Conservation (phyloP, 2,329 filamentous ascomycete species). For the Akanthomyces lecanii region DNA sequence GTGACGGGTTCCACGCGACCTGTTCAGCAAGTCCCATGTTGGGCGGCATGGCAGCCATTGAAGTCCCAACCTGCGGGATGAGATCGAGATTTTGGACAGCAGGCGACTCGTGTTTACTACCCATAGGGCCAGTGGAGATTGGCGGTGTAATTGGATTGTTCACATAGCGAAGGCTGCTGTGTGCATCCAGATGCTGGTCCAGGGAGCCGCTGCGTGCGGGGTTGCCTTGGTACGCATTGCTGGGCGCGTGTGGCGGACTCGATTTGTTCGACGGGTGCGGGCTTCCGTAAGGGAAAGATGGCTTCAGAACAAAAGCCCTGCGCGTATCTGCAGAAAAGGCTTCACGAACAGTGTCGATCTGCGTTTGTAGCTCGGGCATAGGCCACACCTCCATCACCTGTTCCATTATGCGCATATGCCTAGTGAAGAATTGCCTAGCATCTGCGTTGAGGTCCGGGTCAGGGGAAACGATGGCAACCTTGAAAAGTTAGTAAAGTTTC, state of each 20-base stretch:
- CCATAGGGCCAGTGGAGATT: constrained; percentile 66
- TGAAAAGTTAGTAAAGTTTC: constrained; percentile 13
- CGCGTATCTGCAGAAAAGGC: constrained; percentile 84
- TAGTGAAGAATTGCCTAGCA: constrained; percentile 81
- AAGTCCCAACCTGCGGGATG: constrained; percentile 57
- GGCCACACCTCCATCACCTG: constrained; percentile 78
- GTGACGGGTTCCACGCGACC: constrained; percentile 75
- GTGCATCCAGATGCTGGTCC: constrained; percentile 52
- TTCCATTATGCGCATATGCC: constrained; percentile 92
- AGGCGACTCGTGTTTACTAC: constrained; percentile 74
- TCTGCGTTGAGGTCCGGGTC: constrained; percentile 83
- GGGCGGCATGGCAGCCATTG: constrained; percentile 48
- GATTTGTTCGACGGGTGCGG: constrained; percentile 61
- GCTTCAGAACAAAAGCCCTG: constrained; percentile 85
- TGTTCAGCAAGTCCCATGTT: constrained; percentile 60
- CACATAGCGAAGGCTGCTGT: constrained; percentile 55
- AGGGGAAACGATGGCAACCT: constrained; percentile 91
- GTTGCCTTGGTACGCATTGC: constrained; percentile 44
- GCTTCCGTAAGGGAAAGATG: constrained; percentile 81
- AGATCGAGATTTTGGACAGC: constrained; percentile 67
- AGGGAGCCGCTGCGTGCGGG: constrained; percentile 45
- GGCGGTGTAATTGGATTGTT: constrained; percentile 75
- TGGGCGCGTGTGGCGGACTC: constrained; percentile 56
- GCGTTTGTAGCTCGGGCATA: constrained; percentile 83
- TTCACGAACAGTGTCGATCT: constrained; percentile 82